Percentiles rank a stretch among this genome's conserved stretches.
Evolutionary conservation across 169 alveolate genomes (phyloP).

Genomic region (Cryptosporidium canis): DNA sequence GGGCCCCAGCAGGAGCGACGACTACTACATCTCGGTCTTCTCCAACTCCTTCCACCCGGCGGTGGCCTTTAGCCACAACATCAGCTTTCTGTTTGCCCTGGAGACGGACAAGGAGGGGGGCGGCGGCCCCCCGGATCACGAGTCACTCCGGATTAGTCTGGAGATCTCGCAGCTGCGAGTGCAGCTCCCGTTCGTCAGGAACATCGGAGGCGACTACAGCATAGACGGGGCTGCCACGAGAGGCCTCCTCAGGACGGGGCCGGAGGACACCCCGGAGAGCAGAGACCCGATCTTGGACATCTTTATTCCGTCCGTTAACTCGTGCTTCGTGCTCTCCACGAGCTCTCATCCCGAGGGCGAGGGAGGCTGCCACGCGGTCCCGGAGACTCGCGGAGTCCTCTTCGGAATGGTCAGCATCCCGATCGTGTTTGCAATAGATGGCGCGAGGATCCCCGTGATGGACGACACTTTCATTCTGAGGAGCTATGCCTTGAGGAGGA

Average conservation of each 20-base stretch:
- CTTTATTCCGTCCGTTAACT: conserved; percentile 39
- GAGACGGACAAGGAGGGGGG: not conserved
- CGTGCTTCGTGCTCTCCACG: conserved; percentile 31
- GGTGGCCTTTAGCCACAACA: conserved; percentile 30
- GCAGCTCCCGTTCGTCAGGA: conserved; percentile 43
- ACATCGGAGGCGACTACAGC: conserved; percentile 32
- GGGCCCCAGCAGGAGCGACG: not conserved
- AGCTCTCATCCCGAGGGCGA: not conserved
- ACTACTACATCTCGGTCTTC: conserved; percentile 10
- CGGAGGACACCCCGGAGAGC: not conserved
- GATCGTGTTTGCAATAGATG: conserved; percentile 56
- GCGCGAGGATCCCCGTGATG: conserved; percentile 56
- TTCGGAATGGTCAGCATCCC: conserved; percentile 53
- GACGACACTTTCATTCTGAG: conserved; percentile 50
- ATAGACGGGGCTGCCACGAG: not conserved
- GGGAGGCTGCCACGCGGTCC: not conserved
- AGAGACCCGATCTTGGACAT: conserved; percentile 39
- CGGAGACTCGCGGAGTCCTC: not conserved
- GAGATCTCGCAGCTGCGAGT: conserved; percentile 52
- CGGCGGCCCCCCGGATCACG: not conserved
- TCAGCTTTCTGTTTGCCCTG: not conserved
- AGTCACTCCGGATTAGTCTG: conserved; percentile 9
- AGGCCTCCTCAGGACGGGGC: not conserved
- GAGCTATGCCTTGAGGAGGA: not conserved
- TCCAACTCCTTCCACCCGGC: conserved; percentile 39